Percentiles rank a stretch among this genome's conserved stretches.
These are phyloP conservation scores for Colletotrichum ledebouriae DNA, from an alignment of 2,329 filamentous ascomycete genomes.

Conservation along the genomic window DNA sequence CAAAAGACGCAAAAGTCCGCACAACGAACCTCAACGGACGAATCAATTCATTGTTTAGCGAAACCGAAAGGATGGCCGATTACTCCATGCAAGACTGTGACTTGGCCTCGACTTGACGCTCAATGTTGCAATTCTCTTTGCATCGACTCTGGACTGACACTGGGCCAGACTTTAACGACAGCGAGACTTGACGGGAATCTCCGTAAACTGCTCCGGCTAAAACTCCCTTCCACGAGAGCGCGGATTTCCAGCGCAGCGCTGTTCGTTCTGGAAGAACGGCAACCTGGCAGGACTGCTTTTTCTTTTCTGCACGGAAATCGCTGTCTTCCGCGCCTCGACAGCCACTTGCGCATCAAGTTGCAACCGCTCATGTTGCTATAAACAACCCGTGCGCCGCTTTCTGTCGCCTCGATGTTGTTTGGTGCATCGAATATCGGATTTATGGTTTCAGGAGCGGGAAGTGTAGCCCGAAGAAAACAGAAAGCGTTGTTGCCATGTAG, in stretches of 20 bases:
- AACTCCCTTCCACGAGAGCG: constrained; percentile 9
- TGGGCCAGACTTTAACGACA: neutral
- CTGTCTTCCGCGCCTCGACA: neutral
- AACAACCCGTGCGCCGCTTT: neutral
- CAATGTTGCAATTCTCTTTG: neutral
- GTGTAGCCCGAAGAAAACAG: no score
- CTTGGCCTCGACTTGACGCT: neutral
- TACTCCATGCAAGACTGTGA: no score
- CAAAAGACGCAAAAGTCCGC: neutral
- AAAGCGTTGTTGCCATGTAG: no score
- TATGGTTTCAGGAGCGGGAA: no score
- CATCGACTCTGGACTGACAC: neutral
- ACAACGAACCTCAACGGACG: neutral
- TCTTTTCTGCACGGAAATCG: neutral
- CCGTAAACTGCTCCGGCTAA: constrained; percentile 10
- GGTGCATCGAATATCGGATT: no score
- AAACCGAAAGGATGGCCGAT: neutral
- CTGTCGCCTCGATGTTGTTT: neutral
- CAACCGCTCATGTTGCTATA: neutral
- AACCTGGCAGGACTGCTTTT: neutral
- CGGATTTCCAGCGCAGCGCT: constrained; percentile 4
- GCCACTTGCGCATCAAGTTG: neutral
- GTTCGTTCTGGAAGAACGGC: constrained; percentile 5
- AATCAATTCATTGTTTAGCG: neutral
- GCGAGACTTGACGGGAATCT: constrained; percentile 5